Evolutionary conservation across 306 rosid genomes (phyloP).

Genomic region (Vicia faba): DNA sequence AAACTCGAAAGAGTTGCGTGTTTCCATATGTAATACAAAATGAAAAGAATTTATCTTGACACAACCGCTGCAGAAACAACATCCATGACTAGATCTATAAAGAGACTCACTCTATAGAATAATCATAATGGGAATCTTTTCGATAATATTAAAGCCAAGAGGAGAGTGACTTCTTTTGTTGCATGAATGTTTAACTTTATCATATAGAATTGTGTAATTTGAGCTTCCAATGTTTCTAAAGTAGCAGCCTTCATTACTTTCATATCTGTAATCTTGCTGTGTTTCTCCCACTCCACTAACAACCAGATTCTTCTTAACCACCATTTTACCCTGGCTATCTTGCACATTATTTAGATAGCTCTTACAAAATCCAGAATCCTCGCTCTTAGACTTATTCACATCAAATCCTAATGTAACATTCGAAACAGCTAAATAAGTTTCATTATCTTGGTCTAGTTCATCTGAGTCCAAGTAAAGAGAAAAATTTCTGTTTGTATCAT

Average conservation of each 20-base stretch:
- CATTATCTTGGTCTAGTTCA: slow-evolving; percentile 41
- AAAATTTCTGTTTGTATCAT: slow-evolving; percentile 49
- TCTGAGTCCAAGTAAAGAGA: slow-evolving; percentile 50
- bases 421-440: slow-evolving; percentile 36
- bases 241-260: slow-evolving; percentile 54
- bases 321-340: slow-evolving; percentile 63
- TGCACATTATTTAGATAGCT: slow-evolving; percentile 71
- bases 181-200: slow-evolving; percentile 55
- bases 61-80: slow-evolving; percentile 21
- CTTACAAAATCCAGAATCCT: slow-evolving; percentile 40
- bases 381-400: slow-evolving; percentile 41
- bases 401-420: slow-evolving; percentile 63
- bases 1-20: background rate
- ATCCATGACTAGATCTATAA: slow-evolving; percentile 1
- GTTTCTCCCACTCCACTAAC: slow-evolving; percentile 66
- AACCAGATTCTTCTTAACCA: slow-evolving; percentile 56
- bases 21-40: slow-evolving; percentile 1
- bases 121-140: slow-evolving; percentile 17
- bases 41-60: background rate
- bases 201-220: slow-evolving; percentile 72
- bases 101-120: slow-evolving; percentile 39
- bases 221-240: slow-evolving; percentile 74
- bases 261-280: slow-evolving; percentile 63
- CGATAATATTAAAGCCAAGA: slow-evolving; percentile 34
- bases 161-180: slow-evolving; percentile 24